A percentile compares a stretch with the other conserved stretches of the same genome.
Conservation (phyloP, 2,329 filamentous ascomycete genomes). For the Colletotrichum cordylinicola region DNA sequence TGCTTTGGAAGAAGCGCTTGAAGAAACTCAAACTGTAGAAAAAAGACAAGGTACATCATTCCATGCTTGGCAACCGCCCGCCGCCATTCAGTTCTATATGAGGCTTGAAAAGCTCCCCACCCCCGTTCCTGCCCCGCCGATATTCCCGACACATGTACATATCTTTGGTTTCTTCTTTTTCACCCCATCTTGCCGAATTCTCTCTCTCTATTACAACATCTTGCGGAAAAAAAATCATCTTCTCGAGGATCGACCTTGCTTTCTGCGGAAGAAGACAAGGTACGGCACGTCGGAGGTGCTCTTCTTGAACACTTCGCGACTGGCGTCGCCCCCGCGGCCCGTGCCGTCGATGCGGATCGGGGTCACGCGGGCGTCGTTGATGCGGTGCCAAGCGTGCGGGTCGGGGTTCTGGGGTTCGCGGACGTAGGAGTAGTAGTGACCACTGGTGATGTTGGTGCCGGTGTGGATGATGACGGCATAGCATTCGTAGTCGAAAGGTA, state of each 20-base stretch:
- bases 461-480: slow-evolving; percentile 85
- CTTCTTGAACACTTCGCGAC: slow-evolving; percentile 44
- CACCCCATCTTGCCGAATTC: background rate
- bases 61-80: background rate
- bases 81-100: background rate
- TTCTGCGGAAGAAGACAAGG: slow-evolving; percentile 50
- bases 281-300: slow-evolving; percentile 48
- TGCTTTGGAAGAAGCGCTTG: slow-evolving; percentile 18
- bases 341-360: slow-evolving; percentile 47
- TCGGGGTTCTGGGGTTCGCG: slow-evolving; percentile 57
- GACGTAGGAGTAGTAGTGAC: slow-evolving; percentile 81
- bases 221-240: background rate
- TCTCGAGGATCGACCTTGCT: slow-evolving; percentile 26
- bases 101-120: background rate
- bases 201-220: background rate
- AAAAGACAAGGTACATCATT: background rate
- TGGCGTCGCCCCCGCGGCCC: slow-evolving; percentile 35
- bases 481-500: slow-evolving; percentile 79
- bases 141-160: background rate
- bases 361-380: slow-evolving; percentile 50
- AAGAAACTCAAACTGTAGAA: background rate
- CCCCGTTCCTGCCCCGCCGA: background rate
- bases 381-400: slow-evolving; percentile 52
- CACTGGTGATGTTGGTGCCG: slow-evolving; percentile 70
- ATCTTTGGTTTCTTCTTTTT: background rate